These are phyloP conservation scores for Termitomyces sp. DNA, from an alignment of 768 basidiomycete species.

Conservation along the genomic window DNA sequence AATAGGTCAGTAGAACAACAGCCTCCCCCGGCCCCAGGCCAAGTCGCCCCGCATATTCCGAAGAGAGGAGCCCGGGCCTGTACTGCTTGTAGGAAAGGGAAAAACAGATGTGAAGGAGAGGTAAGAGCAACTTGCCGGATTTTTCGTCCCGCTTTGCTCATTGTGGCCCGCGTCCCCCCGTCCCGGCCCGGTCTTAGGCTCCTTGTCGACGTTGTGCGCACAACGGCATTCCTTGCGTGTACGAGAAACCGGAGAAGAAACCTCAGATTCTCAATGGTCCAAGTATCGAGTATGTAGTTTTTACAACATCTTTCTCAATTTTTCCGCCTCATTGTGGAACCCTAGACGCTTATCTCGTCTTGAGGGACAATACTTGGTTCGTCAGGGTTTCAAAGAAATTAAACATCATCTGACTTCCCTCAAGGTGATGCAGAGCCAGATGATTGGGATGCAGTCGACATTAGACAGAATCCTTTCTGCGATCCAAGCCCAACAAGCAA, in stretches of 20 bases:
- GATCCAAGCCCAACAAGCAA: conserved; percentile 42
- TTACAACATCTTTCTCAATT: background rate
- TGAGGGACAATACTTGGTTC: conserved; percentile 80
- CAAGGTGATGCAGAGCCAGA: conserved; percentile 88
- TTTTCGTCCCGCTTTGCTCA: conserved; percentile 44
- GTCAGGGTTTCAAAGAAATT: conserved; percentile 9
- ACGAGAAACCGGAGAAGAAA: conserved; percentile 92
- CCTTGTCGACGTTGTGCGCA: conserved; percentile 88
- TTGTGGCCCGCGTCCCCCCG: conserved; percentile 61
- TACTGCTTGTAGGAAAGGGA: conserved; percentile 85
- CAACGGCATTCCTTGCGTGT: conserved; percentile 74
- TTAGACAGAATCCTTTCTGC: conserved; percentile 76
- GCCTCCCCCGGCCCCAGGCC: conserved; percentile 26
- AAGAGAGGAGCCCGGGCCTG: conserved; percentile 89
- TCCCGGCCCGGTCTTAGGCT: conserved; percentile 76
- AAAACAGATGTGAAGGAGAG: conserved; percentile 93
- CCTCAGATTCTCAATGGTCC: conserved; percentile 52
- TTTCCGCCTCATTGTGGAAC: conserved; percentile 21
- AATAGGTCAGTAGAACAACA: conserved; percentile 29
- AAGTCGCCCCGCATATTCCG: conserved; percentile 58
- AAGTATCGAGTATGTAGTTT: conserved; percentile 61
- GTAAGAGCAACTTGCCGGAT: conserved; percentile 39
- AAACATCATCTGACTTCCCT: conserved; percentile 1
- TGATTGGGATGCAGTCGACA: conserved; percentile 92
- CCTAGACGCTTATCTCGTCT: conserved; percentile 68